A percentile compares a stretch with the other conserved stretches of the same genome.
Evolutionary conservation across 2,329 filamentous ascomycete species (phyloP).

Genomic region (Ceratocystiopsis minuta): DNA sequence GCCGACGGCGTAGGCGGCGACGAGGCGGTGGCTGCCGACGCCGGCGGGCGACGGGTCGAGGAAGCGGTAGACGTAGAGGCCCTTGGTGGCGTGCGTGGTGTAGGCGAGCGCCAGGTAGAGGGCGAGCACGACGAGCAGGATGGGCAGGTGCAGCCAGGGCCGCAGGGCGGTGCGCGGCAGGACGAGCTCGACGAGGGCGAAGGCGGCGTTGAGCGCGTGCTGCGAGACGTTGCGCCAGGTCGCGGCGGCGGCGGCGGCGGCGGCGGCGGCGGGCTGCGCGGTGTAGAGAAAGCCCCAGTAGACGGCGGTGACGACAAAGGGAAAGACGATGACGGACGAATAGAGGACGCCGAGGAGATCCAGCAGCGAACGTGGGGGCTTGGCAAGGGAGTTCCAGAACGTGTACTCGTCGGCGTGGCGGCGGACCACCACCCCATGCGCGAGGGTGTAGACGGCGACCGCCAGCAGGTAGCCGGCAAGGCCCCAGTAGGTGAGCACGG

Average conservation of each 20-base stretch:
- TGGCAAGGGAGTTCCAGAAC: constrained; percentile 32
- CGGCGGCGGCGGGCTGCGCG: constrained; percentile 27
- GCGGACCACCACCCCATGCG: constrained; percentile 30
- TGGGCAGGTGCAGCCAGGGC: constrained; percentile 46
- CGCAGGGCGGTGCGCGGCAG: constrained; percentile 46
- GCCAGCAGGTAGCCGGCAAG: constrained; percentile 61
- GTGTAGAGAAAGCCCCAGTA: constrained; percentile 48
- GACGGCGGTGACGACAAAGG: constrained; percentile 52
- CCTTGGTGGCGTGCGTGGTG: constrained; percentile 48
- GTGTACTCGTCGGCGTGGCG: constrained; percentile 15
- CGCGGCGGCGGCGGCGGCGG: constrained; percentile 15
- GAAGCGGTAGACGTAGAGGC: constrained; percentile 63
- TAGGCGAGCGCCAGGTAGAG: constrained; percentile 60
- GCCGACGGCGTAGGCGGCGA: constrained; percentile 47
- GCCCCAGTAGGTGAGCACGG: constrained; percentile 66
- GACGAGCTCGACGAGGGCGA: constrained; percentile 59
- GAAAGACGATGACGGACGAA: constrained; percentile 42
- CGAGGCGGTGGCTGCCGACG: constrained; percentile 27
- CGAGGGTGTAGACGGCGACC: constrained; percentile 48
- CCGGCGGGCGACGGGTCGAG: constrained; percentile 35
- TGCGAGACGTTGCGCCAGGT: constrained; percentile 52
- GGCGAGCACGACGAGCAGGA: constrained; percentile 50
- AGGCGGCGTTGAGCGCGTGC: constrained; percentile 56
- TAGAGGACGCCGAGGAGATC: constrained; percentile 47
- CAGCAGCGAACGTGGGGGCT: constrained; percentile 42